phyloP scores from a whole-genome alignment of 495 filamentous ascomycete genomes.

The Trichoderma reesei region DNA sequence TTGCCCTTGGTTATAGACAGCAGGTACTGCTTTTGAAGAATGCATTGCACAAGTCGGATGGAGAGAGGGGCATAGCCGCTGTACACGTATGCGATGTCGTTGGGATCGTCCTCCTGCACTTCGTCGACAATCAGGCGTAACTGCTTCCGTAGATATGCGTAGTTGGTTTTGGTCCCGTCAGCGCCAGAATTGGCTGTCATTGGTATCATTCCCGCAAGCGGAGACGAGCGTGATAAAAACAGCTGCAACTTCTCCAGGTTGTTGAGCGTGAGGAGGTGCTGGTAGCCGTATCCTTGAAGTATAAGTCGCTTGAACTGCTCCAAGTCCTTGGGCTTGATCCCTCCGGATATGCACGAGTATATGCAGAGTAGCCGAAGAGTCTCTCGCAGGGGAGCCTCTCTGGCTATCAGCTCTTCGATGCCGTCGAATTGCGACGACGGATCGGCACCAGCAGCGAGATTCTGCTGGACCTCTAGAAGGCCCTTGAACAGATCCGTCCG shows the following conservation, averaged over 20 bases:
- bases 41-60: slow-evolving; percentile 86
- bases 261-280: slow-evolving; percentile 83
- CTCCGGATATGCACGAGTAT: slow-evolving; percentile 82
- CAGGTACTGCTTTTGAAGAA: slow-evolving; percentile 82
- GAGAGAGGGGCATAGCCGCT: slow-evolving; percentile 93
- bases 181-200: slow-evolving; percentile 39
- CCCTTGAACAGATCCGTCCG: slow-evolving; percentile 79
- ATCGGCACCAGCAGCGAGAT: slow-evolving; percentile 84
- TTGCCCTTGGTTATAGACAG: slow-evolving; percentile 55
- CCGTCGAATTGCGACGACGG: slow-evolving; percentile 78
- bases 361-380: slow-evolving; percentile 81
- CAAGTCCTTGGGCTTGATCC: slow-evolving; percentile 75
- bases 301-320: slow-evolving; percentile 83
- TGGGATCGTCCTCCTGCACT: slow-evolving; percentile 91
- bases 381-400: slow-evolving; percentile 65
- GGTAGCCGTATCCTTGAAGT: slow-evolving; percentile 86
- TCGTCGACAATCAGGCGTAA: slow-evolving; percentile 90
- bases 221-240: slow-evolving; percentile 60
- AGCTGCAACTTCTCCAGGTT: slow-evolving; percentile 85
- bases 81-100: slow-evolving; percentile 95
- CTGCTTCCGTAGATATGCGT: slow-evolving; percentile 72
- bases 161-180: slow-evolving; percentile 73
- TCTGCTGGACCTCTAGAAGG: slow-evolving; percentile 88
- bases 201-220: slow-evolving; percentile 60
- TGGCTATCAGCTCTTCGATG: slow-evolving; percentile 87